Base-by-base conservation (phyloP, 768 basidiomycete species). In the Auriscalpium microsporum region DNA sequence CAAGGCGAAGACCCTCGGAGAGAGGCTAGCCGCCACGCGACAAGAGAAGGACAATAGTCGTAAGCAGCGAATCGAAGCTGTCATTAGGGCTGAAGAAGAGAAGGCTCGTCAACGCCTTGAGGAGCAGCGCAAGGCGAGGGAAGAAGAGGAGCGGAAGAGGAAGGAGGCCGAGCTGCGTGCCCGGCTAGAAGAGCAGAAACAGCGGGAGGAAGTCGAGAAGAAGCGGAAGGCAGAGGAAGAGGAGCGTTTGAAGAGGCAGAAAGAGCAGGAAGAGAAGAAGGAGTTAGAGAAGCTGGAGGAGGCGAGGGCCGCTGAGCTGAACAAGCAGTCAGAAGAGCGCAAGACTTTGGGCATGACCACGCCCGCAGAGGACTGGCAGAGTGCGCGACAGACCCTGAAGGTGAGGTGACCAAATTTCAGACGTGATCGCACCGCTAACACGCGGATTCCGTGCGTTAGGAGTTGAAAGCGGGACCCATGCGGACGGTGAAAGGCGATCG, bases 381-480 rank as follows among this genome's bases (percentile, higher is more conserved):
- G 73, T 34, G 83, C 81, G 9, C 77, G 86, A 17, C 67, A 69
- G 28, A 72, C 70, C 38, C 71, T 89, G 35, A 72, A 73, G 72
- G 88, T 84, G 67, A 52, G 73, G 17, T 49, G 23, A n/a, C 11
- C 42, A 9, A 7, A 42, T 45, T 28, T 48, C 36, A 55, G 36
- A 23, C 36, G 48, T 56, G 59, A 37, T 65, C 49, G 52, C 52
- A 54, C 42, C 57, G 45, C 49, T 62, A 46, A 58, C 45, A 21
- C 49, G 52, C 55, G 56, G 17, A 58, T 19, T 16, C n/a, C 33
- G 59, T 62, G 17, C 21, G 55, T 52, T 50, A 92, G 81, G 65
- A 68, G 52, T 72, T 90, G 51, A 94, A 94, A 72, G 68, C 71
- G 2, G 79, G 82, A 36, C 73, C 80, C 23, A 80, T 90, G 74